phyloP scores from a whole-genome alignment of 305 asterid genomes.

The Rubia tinctorum region DNA sequence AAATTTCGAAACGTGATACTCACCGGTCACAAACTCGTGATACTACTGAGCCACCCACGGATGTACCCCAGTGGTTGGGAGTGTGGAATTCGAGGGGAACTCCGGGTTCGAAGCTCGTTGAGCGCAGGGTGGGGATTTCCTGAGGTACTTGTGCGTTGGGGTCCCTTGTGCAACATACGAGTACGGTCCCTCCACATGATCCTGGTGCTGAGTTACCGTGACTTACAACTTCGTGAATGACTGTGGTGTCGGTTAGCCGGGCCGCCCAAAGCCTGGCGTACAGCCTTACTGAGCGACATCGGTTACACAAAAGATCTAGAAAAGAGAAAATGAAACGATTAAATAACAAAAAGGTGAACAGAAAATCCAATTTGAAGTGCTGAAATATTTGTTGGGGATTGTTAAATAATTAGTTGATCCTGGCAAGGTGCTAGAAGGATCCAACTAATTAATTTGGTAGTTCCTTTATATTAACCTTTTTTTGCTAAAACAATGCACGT shows the following conservation, averaged over 20 bases:
- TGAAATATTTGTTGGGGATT: neutral
- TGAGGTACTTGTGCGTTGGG: too few species aligned
- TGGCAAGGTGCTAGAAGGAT: neutral
- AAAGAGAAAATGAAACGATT: neutral
- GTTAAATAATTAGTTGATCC: neutral
- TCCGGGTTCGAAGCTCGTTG: too few species aligned
- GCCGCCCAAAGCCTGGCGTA: too few species aligned
- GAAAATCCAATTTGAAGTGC: neutral
- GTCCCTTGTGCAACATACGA: too few species aligned
- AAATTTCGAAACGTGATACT: neutral
- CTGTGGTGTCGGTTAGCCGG: too few species aligned
- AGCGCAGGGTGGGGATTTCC: too few species aligned
- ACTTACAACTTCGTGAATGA: too few species aligned
- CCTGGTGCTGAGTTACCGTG: too few species aligned
- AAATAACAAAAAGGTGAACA: neutral
- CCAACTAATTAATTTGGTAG: conserved; percentile 10
- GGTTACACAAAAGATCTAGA: neutral
- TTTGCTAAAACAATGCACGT: neutral
- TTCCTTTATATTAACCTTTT: neutral
- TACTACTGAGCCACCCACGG: neutral
- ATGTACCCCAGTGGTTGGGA: too few species aligned
- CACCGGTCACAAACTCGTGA: neutral
- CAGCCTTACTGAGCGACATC: too few species aligned
- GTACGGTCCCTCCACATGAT: too few species aligned
- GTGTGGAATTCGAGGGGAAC: too few species aligned